phyloP scores from a whole-genome alignment of 108 stramenopile species.

The Nannochloropsis gaditana region DNA sequence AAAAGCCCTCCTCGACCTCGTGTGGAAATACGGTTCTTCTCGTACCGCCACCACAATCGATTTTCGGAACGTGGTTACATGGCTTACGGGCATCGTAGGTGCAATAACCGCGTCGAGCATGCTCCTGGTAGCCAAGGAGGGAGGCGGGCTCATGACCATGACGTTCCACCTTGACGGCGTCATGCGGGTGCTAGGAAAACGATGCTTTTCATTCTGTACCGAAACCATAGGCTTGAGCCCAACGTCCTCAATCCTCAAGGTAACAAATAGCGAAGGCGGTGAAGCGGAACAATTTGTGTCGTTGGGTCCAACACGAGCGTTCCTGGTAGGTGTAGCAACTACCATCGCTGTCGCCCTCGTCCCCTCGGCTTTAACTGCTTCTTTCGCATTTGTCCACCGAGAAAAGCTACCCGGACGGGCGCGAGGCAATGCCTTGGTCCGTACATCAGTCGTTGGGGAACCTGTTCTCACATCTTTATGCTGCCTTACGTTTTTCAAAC shows the following conservation, averaged over 20 bases:
- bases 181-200: not conserved
- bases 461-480: not conserved
- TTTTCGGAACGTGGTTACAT: not conserved
- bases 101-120: not conserved
- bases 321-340: not conserved
- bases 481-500: not conserved
- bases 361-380: not conserved
- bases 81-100: not conserved
- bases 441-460: not conserved
- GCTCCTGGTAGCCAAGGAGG: not conserved
- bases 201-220: not conserved
- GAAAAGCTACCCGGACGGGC: not conserved
- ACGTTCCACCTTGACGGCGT: not conserved
- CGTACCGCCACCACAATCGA: not conserved
- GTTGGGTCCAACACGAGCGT: not conserved
- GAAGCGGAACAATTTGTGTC: not conserved
- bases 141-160: not conserved
- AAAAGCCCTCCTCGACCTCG: not conserved
- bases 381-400: not conserved
- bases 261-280: not conserved
- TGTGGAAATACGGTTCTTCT: not conserved
- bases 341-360: constrained; percentile 15
- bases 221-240: not conserved
- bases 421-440: not conserved
- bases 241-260: not conserved